Percentiles rank a stretch among this genome's conserved stretches.
phyloP scores from a whole-genome alignment of 1,284 basidiomycete species.

The Marasmius fiardii region DNA sequence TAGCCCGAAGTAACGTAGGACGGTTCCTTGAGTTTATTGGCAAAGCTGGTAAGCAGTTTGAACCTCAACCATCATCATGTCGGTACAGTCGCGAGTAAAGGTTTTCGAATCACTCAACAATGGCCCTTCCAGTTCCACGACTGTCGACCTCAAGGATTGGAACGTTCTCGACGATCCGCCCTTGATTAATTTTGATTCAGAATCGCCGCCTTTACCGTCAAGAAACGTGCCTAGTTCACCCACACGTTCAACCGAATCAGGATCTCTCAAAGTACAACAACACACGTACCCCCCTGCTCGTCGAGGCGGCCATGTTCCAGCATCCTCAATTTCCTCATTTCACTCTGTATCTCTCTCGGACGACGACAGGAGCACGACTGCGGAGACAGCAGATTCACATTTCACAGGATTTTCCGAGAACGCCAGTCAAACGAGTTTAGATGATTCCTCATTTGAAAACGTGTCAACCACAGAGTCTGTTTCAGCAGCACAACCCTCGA shows the following conservation, averaged over 20 bases:
- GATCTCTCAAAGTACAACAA: conserved; percentile 44
- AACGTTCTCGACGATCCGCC: background rate
- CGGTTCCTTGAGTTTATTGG: no score
- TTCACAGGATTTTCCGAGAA: conserved; percentile 25
- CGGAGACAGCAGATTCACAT: conserved; percentile 34
- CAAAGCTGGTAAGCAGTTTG: no score
- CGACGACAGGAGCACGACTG: conserved; percentile 42
- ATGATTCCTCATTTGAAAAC: conserved; percentile 65
- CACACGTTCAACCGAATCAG: conserved; percentile 27
- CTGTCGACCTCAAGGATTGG: background rate
- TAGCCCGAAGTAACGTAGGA: no score
- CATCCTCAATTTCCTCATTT: conserved; percentile 75
- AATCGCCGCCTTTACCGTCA: conserved; percentile 57
- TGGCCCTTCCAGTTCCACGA: background rate
- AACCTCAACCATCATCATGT: background rate
- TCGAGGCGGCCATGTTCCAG: conserved; percentile 47
- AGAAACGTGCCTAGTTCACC: conserved; percentile 47
- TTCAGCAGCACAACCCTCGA: conserved; percentile 37
- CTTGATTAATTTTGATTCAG: background rate
- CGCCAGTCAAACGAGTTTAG: conserved; percentile 55
- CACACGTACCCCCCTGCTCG: conserved; percentile 53
- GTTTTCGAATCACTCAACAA: background rate
- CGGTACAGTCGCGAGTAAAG: background rate
- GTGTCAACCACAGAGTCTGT: conserved; percentile 46
- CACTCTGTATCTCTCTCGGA: conserved; percentile 79